Evolutionary conservation across 2,329 filamentous ascomycete genomes (phyloP).

Genomic region (Botryosphaeria dothidea): DNA sequence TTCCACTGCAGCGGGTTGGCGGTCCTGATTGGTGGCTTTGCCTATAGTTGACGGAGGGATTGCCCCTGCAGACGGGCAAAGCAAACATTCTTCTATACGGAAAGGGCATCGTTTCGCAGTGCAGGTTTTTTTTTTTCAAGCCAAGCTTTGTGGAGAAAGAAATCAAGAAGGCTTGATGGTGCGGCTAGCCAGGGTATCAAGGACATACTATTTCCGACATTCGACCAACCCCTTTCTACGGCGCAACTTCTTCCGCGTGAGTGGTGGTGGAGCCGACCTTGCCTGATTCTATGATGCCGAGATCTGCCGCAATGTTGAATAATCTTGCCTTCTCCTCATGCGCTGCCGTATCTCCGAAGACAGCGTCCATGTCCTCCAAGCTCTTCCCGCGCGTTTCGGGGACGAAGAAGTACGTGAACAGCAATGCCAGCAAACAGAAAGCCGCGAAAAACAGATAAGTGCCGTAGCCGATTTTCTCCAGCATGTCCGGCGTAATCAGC

Average conservation of each 20-base stretch:
- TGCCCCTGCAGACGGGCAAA: too few species aligned
- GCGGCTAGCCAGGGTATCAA: not conserved
- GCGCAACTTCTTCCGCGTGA: not conserved
- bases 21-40: too few species aligned
- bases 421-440: constrained; percentile 36
- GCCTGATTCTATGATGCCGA: constrained; percentile 18
- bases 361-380: constrained; percentile 33
- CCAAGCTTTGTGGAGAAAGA: not conserved
- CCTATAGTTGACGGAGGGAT: not conserved
- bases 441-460: constrained; percentile 34
- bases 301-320: constrained; percentile 25
- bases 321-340: constrained; percentile 1
- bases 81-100: too few species aligned
- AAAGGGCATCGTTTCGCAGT: constrained; percentile 24
- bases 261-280: not conserved
- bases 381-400: constrained; percentile 35
- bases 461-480: constrained; percentile 56
- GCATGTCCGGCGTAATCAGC: constrained; percentile 64
- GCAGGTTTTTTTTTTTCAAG: not conserved
- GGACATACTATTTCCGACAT: too few species aligned
- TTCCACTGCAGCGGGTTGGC: too few species aligned
- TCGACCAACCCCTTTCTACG: not conserved
- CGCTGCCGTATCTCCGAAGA: constrained; percentile 22
- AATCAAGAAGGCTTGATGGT: not conserved
- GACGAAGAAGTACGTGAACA: constrained; percentile 29